Evolutionary conservation across 192 early-diverging fungal genomes (phyloP).

Genomic region (Entomortierella parvispora): DNA sequence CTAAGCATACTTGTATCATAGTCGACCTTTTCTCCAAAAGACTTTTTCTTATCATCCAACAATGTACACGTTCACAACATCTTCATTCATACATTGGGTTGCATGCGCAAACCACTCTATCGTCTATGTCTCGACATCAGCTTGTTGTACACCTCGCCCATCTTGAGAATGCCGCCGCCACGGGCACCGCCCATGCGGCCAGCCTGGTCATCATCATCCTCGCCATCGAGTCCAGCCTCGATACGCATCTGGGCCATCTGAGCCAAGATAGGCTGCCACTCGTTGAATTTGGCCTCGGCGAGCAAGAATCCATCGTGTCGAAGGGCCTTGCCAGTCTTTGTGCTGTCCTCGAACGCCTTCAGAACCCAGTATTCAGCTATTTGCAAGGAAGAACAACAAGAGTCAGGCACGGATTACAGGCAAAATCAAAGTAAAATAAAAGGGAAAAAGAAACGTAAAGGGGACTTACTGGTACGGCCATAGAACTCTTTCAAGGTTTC

Average conservation of each 20-base stretch:
- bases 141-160: conserved; percentile 51
- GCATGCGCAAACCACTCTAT: conserved; percentile 1
- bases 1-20: not conserved
- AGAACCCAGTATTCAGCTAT: conserved; percentile 55
- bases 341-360: conserved; percentile 54
- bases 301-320: conserved; percentile 57
- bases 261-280: conserved; percentile 56
- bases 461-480: conserved; percentile 55
- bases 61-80: not conserved
- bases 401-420: not conserved
- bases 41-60: not conserved
- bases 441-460: not conserved
- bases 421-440: not conserved
- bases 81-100: not conserved
- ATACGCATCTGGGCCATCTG: conserved; percentile 56
- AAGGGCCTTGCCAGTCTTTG: conserved; percentile 55
- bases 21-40: too few relatives aligned
- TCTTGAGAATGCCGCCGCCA: conserved; percentile 34
- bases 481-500: conserved; percentile 59
- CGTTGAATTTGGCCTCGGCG: conserved; percentile 56
- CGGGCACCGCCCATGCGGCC: conserved; percentile 36
- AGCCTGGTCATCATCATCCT: conserved; percentile 27
- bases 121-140: conserved; percentile 50
- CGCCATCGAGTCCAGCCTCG: conserved; percentile 54
- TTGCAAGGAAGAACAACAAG: not conserved